A percentile compares a stretch with the other conserved stretches of the same genome.
Conservation (phyloP, 1,284 basidiomycete species). For the Trametes pubescens region DNA sequence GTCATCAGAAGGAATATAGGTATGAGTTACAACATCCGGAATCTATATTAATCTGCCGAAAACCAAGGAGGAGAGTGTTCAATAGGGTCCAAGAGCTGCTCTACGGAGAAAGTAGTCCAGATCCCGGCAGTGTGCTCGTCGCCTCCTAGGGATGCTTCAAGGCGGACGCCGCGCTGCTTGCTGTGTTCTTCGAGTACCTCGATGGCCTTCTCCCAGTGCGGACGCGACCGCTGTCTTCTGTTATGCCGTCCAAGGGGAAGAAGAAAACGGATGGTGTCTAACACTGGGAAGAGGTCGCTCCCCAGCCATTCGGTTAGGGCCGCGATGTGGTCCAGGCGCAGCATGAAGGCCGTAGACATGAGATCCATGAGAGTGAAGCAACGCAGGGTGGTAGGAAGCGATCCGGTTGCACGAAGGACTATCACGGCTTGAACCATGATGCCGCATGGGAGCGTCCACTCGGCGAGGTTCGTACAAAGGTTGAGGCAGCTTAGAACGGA, state of each 20-base stretch:
- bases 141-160: slow-evolving; percentile 30
- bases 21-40: not conserved
- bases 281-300: slow-evolving; percentile 8
- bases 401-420: not conserved
- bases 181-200: slow-evolving; percentile 4
- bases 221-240: slow-evolving; percentile 6
- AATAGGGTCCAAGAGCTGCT: slow-evolving; percentile 16
- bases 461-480: slow-evolving; percentile 21
- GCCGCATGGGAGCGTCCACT: slow-evolving; percentile 22
- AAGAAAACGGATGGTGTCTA: slow-evolving; percentile 29
- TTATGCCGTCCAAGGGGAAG: slow-evolving; percentile 19
- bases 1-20: not conserved
- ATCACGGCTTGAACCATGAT: not conserved
- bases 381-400: slow-evolving; percentile 13
- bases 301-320: slow-evolving; percentile 12
- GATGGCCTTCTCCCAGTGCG: slow-evolving; percentile 12
- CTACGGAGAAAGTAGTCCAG: slow-evolving; percentile 21
- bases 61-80: not conserved
- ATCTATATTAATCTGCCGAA: slow-evolving; percentile 11
- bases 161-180: slow-evolving; percentile 8
- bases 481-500: not conserved
- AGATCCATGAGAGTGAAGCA: slow-evolving; percentile 15
- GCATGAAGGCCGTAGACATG: slow-evolving; percentile 2
- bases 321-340: slow-evolving; percentile 11
- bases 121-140: slow-evolving; percentile 30